Base-by-base conservation (phyloP, 495 filamentous ascomycete species). In the Rhypophila decipiens region DNA sequence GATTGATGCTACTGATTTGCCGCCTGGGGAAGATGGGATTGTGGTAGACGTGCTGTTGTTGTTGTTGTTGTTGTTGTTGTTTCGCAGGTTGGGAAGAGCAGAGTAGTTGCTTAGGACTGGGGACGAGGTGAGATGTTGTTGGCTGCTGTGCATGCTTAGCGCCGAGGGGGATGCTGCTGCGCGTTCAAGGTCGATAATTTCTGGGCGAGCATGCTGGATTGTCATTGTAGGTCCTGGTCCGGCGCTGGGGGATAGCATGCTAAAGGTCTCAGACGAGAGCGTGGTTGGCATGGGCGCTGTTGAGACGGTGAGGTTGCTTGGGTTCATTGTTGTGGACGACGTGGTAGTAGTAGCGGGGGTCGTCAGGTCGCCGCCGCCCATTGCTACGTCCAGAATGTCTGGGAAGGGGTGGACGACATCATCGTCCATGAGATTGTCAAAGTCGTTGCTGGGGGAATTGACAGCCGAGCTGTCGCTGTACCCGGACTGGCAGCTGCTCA, bases 401-500 rank as follows among this genome's bases (percentile, higher is more conserved):
- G 53, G 59, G 44, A 69, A 70, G 3, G 60, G 58, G n/a, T n/a
- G n/a, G n/a, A n/a, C n/a, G 40, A 57, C 64, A 42, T 70, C 65
- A 49, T 77, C 72, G 34, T 73, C 58, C 51, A 77, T 61, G 27
- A 69, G 46, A 20, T 47, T 52, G 39, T 57, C 51, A 33, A 67
- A 67, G 15, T 70, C 64, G 27, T 68, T 56, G 33, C 55, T 59
- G 13, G 76, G 75, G 1, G 75, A 77, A 36, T 67, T 66, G 39
- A 49, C 64, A 8, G 53, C 65, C 8, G 70, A 76, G 45, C 60
- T 66, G 49, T 74, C 70, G n/a, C 72, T 76, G 46, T 65, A 74
- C 5, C 67, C 60, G 47, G 79, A 63, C 57, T 73, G 60, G 58
- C 62, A 63, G 51, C 55, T 57, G 51, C 55, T 57, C 11, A 68